Base-by-base conservation (phyloP, 2,329 filamentous ascomycete genomes). In the Onygenales sp. region DNA sequence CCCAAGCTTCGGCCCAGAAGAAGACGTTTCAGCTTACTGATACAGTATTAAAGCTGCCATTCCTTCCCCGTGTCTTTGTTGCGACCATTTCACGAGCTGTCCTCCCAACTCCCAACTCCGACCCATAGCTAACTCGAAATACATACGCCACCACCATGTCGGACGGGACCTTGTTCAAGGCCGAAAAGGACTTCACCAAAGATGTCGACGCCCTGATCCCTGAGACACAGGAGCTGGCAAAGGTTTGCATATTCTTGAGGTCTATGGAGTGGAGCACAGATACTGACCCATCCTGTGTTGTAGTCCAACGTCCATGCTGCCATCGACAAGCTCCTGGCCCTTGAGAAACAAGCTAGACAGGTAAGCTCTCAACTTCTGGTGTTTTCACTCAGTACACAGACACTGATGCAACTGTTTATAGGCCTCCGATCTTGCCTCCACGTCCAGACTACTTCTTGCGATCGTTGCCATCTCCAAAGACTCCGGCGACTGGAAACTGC, bases 101-200 rank as follows among this genome's bases (percentile, higher is more conserved):
- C 17, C 14, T 17, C 39, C 10, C 33, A 3, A 37, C 14, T 17
- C 39, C 10, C 33, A 3, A 37, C 36, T 39, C 14, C 8, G 14
- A 31, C 10, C 47, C n/a, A n/a, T 36, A 39, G 13, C 21, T 49
- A 8, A 14, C 14, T 14, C 14, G 14, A 14, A 13, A 32, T 31
- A 14, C 21, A 27, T 39, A 39, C 43, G 9, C 62, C 63, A 64
- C 65, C 71, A 79, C 61, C 69, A 95, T 95, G 90, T 87, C 90
- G 66, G 87, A 90, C 74, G 83, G 83, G 73, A 74, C 80, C 66
- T 74, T 84, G 63, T 70, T 93, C 72, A 95, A 94, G 82, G 88
- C 92, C 67, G 93, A 98, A 79, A 96, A 95, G 86, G 93, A 98
- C 84, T 96, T 88, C 82, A 86, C 88, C 68, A 95, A 95, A 77